phyloP scores from a whole-genome alignment of 257 asterid genomes.

The Scutellaria minor region DNA sequence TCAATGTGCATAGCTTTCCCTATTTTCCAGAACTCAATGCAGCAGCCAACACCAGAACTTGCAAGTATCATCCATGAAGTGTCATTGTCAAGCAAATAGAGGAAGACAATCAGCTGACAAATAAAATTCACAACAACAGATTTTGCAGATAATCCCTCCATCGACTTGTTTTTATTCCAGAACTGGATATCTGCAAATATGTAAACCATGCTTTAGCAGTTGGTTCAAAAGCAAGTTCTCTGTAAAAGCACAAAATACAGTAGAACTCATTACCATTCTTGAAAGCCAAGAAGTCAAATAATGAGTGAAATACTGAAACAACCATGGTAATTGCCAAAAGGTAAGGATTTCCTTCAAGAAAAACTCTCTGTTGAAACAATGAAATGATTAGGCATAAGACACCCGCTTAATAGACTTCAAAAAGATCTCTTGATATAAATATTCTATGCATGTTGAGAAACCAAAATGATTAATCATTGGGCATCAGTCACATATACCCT shows the following conservation, averaged over 20 bases:
- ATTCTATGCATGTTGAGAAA: slow-evolving; percentile 7
- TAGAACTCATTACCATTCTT: slow-evolving; percentile 71
- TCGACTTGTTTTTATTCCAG: slow-evolving; percentile 99
- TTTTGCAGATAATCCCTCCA: slow-evolving; percentile 98
- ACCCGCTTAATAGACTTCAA: slow-evolving; percentile 1
- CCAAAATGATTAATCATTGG: background rate
- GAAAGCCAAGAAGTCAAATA: slow-evolving; percentile 94
- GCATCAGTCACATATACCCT: background rate
- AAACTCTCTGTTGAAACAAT: slow-evolving; percentile 76
- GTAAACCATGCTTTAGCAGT: slow-evolving; percentile 10
- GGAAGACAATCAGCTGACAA: slow-evolving; percentile 89
- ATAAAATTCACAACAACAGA: slow-evolving; percentile 90
- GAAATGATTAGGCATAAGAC: slow-evolving; percentile 35
- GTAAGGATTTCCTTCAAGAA: slow-evolving; percentile 95
- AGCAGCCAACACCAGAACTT: slow-evolving; percentile 97
- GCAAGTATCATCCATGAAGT: slow-evolving; percentile 99
- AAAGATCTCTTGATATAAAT: background rate
- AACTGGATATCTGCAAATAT: slow-evolving; percentile 85
- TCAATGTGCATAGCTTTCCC: slow-evolving; percentile 99
- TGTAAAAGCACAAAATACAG: slow-evolving; percentile 8
- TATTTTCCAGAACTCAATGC: slow-evolving; percentile 99
- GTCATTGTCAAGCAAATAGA: slow-evolving; percentile 94
- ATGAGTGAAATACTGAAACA: slow-evolving; percentile 85
- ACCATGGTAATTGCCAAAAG: slow-evolving; percentile 88
- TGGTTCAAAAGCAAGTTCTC: slow-evolving; percentile 27